These are phyloP conservation scores for Yueomyces sp. DNA, from an alignment of 1,139 yeast genomes.

Conservation along the genomic window DNA sequence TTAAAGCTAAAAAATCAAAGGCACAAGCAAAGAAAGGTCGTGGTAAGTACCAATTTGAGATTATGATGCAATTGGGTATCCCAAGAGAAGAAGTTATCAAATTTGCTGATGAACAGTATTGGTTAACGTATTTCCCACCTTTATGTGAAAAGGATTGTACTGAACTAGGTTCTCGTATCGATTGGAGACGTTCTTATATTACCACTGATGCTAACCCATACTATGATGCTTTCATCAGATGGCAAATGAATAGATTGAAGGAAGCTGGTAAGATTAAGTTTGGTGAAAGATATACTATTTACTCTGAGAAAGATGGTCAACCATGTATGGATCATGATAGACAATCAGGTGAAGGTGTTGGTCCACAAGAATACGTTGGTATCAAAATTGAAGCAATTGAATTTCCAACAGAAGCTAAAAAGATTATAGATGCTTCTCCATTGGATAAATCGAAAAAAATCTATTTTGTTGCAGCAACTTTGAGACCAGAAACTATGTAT, in stretches of 20 bases:
- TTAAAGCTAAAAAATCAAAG: slow-evolving; percentile 83
- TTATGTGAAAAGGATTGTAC: slow-evolving; percentile 72
- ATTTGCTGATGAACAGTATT: slow-evolving; percentile 80
- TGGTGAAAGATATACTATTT: slow-evolving; percentile 96
- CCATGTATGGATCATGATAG: slow-evolving; percentile 99
- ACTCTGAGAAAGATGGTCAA: slow-evolving; percentile 96
- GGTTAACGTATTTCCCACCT: slow-evolving; percentile 90
- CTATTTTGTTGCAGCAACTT: slow-evolving; percentile 87
- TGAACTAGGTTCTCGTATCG: slow-evolving; percentile 83
- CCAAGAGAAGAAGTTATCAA: slow-evolving; percentile 68
- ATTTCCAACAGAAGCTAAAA: slow-evolving; percentile 32
- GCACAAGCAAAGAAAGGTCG: slow-evolving; percentile 90
- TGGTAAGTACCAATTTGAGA: slow-evolving; percentile 89
- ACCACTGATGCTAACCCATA: slow-evolving; percentile 93
- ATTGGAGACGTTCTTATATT: slow-evolving; percentile 95
- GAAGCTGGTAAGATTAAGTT: slow-evolving; percentile 85
- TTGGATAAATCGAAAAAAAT: slow-evolving; percentile 52
- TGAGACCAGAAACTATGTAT: slow-evolving; percentile 98
- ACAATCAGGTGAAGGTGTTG: slow-evolving; percentile 91
- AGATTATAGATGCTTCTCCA: slow-evolving; percentile 31
- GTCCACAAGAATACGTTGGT: slow-evolving; percentile 93
- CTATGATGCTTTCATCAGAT: slow-evolving; percentile 88
- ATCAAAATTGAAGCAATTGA: slow-evolving; percentile 62
- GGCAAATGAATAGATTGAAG: slow-evolving; percentile 90
- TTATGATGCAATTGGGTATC: slow-evolving; percentile 88